Base-by-base conservation (phyloP, 2,329 filamentous ascomycete genomes). In the Celoporthe dispersa region DNA sequence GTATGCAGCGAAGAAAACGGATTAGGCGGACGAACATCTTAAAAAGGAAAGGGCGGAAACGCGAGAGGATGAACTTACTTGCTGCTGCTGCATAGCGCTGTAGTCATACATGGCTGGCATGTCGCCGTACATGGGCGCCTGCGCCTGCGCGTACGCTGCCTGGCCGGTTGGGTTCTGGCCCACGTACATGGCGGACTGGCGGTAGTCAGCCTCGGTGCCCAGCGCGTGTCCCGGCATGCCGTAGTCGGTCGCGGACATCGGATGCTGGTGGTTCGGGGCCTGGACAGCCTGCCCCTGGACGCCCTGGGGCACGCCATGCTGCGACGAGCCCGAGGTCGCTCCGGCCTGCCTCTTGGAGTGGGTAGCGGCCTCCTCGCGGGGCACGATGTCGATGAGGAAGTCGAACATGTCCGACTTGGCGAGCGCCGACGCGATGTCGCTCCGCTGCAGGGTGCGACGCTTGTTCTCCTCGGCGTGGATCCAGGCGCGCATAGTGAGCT, bases 351-450 rank as follows among this genome's bases (percentile, higher is more conserved):
- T 87, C 84, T 97, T 98, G 55, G 94, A 89, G 78, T 94, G 94
- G 31, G 92, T 90, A 12, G 92, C 88, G 48, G 95, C 94, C 80
- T 99, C 96, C 80, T 99, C 96, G 66, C 96, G 91, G 3, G 96
- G 96, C 7, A 99, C 96, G 72, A 99, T 99, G 79, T 99, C 96
- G 79, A 99, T 99, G 71, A 99, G 86, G 82, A 99, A 99, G 83
- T 99, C 96, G 80, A 99, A 99, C 96, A 99, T 99, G 83, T 99
- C 96, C 31, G 94, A 98, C 83, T 99, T 99, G 71, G 94, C 92
- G 33, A 99, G 86, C 19, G 96, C 96, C 14, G 94, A 97, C 31
- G 96, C 96, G 79, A 99, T 99, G 78, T 99, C 96, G 69, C 94
- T 97, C 65, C 96, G 90, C 81, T 99, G 96, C 55, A 99, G 85